Percentiles rank a stretch among this genome's conserved stretches.
Evolutionary conservation across 352 stramenopile species (phyloP).

Genomic region (Globisporangium lucens): DNA sequence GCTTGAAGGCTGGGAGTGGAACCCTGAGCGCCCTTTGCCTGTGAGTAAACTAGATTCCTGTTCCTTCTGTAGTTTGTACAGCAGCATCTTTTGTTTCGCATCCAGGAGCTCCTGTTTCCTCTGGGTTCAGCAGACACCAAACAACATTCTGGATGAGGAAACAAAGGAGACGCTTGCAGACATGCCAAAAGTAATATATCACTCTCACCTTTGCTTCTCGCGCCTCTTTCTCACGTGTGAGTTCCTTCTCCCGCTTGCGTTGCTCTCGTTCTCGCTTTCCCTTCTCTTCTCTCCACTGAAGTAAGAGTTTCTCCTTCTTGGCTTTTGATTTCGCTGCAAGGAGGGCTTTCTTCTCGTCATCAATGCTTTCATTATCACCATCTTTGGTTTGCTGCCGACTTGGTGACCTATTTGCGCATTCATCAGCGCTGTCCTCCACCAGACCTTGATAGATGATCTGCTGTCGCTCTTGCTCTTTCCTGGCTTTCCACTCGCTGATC

Average conservation of each 20-base stretch:
- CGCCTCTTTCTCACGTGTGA: slow-evolving; percentile 33
- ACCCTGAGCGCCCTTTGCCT: slow-evolving; percentile 16
- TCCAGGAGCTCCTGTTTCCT: slow-evolving; percentile 56
- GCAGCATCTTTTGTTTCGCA: slow-evolving; percentile 70
- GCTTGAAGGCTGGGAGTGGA: slow-evolving; percentile 15
- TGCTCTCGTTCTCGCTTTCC: slow-evolving; percentile 32
- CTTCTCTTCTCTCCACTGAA: slow-evolving; percentile 49
- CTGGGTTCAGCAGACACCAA: slow-evolving; percentile 18
- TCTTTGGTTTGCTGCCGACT: background rate
- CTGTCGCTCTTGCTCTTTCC: slow-evolving; percentile 45
- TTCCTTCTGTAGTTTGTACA: slow-evolving; percentile 80
- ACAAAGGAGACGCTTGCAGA: background rate
- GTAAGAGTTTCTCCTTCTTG: slow-evolving; percentile 27
- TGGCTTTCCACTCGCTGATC: slow-evolving; percentile 52
- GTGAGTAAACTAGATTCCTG: slow-evolving; percentile 31
- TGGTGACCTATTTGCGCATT: background rate
- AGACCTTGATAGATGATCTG: slow-evolving; percentile 44
- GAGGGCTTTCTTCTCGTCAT: slow-evolving; percentile 10
- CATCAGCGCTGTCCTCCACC: slow-evolving; percentile 12
- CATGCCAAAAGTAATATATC: background rate
- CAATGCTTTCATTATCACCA: background rate
- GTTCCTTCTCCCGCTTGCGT: slow-evolving; percentile 29
- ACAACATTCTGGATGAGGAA: background rate
- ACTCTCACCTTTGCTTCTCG: slow-evolving; percentile 44
- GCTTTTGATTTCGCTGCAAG: slow-evolving; percentile 22